Evolutionary conservation across 2,329 filamentous ascomycete genomes (phyloP).

Genomic region (Alternaria dauci): DNA sequence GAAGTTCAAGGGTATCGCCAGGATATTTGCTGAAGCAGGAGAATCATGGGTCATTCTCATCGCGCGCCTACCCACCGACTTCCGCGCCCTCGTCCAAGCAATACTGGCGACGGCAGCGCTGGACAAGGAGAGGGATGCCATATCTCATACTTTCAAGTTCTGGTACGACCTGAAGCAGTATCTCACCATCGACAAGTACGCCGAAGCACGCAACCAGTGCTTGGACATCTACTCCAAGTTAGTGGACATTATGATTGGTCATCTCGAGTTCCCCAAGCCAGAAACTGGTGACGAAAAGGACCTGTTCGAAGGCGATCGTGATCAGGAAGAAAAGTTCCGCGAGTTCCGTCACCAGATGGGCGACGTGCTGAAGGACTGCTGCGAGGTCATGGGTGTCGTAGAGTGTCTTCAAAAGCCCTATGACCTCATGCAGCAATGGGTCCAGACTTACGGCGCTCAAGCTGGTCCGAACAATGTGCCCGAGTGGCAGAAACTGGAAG

Average conservation of each 20-base stretch:
- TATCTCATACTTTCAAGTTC: conserved; percentile 93
- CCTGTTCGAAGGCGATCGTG: conserved; percentile 93
- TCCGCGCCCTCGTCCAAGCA: conserved; percentile 84
- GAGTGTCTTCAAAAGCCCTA: conserved; percentile 92
- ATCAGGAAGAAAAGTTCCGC: conserved; percentile 95
- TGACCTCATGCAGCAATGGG: conserved; percentile 86
- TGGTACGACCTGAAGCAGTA: conserved; percentile 99
- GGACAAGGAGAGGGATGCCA: conserved; percentile 88
- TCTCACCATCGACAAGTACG: conserved; percentile 88
- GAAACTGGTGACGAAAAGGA: conserved; percentile 79
- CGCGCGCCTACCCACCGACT: conserved; percentile 81
- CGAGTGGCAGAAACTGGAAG: conserved; percentile 95
- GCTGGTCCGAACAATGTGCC: conserved; percentile 79
- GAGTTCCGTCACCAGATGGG: conserved; percentile 98
- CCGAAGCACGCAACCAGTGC: conserved; percentile 77
- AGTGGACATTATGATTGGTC: conserved; percentile 90
- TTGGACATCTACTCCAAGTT: conserved; percentile 86
- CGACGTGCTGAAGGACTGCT: conserved; percentile 95
- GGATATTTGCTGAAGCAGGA: conserved; percentile 90
- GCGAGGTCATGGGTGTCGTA: conserved; percentile 92
- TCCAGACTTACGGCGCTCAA: conserved; percentile 78
- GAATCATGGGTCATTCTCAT: conserved; percentile 95
- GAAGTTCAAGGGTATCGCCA: conserved; percentile 84
- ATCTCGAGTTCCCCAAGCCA: conserved; percentile 84
- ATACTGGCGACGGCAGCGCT: conserved; percentile 90